These are phyloP conservation scores for Phytophthora uliginosa DNA, from an alignment of 352 stramenopile genomes.

Conservation along the genomic window DNA sequence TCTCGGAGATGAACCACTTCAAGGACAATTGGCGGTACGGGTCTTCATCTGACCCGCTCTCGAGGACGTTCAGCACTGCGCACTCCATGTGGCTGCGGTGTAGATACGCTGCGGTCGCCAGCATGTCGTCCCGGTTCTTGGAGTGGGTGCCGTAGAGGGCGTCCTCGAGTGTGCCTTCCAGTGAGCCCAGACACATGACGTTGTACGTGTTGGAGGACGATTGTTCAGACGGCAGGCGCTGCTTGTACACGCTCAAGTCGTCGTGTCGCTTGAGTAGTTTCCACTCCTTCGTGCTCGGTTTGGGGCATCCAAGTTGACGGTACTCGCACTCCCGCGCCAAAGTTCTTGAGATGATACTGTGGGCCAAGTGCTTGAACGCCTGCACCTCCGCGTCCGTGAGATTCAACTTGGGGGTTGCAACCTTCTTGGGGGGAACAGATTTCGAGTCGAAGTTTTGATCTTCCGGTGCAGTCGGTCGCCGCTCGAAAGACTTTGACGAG, in stretches of 20 bases:
- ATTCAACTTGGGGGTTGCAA: slow-evolving; percentile 15
- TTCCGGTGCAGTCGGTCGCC: slow-evolving; percentile 24
- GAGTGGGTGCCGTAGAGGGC: slow-evolving; percentile 63
- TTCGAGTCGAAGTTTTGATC: slow-evolving; percentile 22
- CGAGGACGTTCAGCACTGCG: slow-evolving; percentile 50
- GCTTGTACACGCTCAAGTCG: slow-evolving; percentile 38
- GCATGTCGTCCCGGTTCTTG: slow-evolving; percentile 49
- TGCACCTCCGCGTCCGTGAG: slow-evolving; percentile 41
- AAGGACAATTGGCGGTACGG: slow-evolving; percentile 60
- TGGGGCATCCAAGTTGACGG: slow-evolving; percentile 31
- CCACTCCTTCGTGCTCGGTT: slow-evolving; percentile 38
- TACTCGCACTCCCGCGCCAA: slow-evolving; percentile 54
- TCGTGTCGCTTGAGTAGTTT: slow-evolving; percentile 48
- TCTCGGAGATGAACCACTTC: slow-evolving; percentile 61
- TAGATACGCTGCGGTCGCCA: slow-evolving; percentile 43
- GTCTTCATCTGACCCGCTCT: slow-evolving; percentile 43
- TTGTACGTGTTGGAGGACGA: slow-evolving; percentile 30
- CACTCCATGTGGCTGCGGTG: slow-evolving; percentile 54
- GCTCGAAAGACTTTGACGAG: slow-evolving; percentile 7
- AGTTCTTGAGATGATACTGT: slow-evolving; percentile 52
- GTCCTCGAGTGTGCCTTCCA: slow-evolving; percentile 64
- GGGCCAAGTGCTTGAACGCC: slow-evolving; percentile 40
- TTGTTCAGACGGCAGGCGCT: neutral
- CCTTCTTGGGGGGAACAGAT: neutral
- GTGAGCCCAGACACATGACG: slow-evolving; percentile 52